Percentiles rank a stretch among this genome's conserved stretches.
phyloP scores from a whole-genome alignment of 331 rosid genomes.

The Quercus phellos region DNA sequence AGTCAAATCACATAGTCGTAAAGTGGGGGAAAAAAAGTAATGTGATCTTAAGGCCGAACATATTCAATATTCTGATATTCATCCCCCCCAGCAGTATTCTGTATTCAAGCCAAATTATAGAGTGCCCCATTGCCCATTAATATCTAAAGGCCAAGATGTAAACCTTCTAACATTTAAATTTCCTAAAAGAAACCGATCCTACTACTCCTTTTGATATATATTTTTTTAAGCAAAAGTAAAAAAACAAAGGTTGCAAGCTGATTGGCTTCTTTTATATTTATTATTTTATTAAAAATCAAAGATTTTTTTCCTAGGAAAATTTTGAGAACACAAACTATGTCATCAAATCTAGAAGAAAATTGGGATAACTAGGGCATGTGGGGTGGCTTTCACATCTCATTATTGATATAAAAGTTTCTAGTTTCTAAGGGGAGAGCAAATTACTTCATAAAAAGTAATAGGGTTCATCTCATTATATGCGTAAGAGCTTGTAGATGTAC shows the following conservation, averaged over 20 bases:
- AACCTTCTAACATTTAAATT: background rate
- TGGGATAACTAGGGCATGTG: background rate
- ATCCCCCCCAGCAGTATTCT: background rate
- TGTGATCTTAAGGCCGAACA: background rate
- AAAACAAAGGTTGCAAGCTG: background rate
- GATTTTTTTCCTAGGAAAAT: background rate
- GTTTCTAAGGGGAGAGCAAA: background rate
- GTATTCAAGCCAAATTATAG: background rate
- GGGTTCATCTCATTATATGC: background rate
- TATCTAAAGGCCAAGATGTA: background rate
- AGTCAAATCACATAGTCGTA: too few relatives aligned
- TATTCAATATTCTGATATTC: background rate
- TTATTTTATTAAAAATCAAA: background rate
- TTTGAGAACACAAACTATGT: background rate
- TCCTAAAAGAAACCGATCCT: background rate
- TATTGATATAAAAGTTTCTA: background rate
- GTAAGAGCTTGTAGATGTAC: background rate
- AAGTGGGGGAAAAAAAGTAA: background rate
- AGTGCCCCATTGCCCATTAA: too few relatives aligned
- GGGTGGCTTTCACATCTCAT: background rate
- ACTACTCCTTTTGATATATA: background rate
- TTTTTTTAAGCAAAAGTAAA: background rate
- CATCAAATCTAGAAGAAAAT: background rate
- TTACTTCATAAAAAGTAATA: background rate
- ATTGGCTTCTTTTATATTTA: background rate